phyloP scores from a whole-genome alignment of 2,329 filamentous ascomycete species.

The Scedosporium boydii region DNA sequence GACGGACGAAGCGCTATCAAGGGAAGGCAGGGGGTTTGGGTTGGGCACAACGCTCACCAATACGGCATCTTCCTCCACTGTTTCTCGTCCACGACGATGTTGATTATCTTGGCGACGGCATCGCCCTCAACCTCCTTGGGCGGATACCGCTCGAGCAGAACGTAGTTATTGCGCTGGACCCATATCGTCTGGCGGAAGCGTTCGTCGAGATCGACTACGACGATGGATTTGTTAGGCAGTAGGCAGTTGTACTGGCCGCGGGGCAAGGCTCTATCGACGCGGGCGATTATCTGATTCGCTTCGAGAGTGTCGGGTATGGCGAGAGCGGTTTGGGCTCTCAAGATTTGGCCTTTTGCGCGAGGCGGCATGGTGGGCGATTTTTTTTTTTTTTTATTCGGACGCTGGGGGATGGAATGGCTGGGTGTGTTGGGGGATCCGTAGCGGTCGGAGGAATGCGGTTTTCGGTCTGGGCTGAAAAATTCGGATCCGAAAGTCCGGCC shows the following conservation, averaged over 20 bases:
- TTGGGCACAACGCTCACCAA: conserved; percentile 49
- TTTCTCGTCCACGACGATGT: conserved; percentile 86
- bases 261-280: conserved; percentile 71
- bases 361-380: neutral
- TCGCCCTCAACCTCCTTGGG: conserved; percentile 31
- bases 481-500: no score
- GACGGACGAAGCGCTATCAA: neutral
- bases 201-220: conserved; percentile 73
- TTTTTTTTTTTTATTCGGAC: neutral
- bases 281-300: conserved; percentile 60
- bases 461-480: no score
- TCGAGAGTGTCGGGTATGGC: conserved; percentile 55
- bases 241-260: conserved; percentile 82
- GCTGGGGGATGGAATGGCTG: neutral
- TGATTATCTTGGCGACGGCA: conserved; percentile 77
- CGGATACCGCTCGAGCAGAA: conserved; percentile 62
- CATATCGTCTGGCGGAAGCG: conserved; percentile 88
- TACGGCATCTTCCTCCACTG: conserved; percentile 81
- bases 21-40: neutral
- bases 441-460: no score
- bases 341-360: conserved; percentile 4
- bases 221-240: conserved; percentile 53
- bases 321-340: conserved; percentile 34
- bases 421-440: neutral
- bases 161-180: conserved; percentile 83